Conservation (phyloP, 139 green algal genomes). For the Ulvella scutata region DNA sequence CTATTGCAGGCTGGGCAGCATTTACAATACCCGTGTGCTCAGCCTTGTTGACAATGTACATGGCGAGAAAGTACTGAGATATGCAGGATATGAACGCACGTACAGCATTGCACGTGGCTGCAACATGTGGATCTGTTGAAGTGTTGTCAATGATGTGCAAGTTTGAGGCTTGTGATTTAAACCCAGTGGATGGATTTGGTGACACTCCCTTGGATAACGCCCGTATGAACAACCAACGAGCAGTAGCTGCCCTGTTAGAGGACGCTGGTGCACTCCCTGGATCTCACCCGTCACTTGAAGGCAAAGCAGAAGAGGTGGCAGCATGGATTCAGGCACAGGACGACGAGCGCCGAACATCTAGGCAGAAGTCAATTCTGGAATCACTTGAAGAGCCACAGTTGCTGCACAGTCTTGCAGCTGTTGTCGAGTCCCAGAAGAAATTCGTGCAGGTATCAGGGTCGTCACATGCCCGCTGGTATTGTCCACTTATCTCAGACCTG, state of each 20-base stretch:
- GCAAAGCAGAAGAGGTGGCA: background rate
- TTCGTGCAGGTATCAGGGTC: background rate
- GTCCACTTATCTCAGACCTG: too few species aligned
- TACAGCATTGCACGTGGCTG: background rate
- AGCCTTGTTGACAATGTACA: too few species aligned
- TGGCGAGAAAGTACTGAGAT: too few species aligned
- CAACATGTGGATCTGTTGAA: slow-evolving; percentile 2
- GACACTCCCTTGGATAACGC: background rate
- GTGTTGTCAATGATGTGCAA: background rate
- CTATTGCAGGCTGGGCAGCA: too few species aligned
- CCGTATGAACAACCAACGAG: background rate
- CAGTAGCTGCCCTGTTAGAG: background rate
- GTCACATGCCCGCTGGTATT: too few species aligned
- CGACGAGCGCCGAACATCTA: background rate
- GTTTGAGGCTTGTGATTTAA: background rate
- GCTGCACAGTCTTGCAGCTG: background rate
- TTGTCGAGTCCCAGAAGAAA: background rate
- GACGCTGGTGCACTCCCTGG: background rate
- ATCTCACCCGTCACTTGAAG: background rate
- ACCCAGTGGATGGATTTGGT: background rate
- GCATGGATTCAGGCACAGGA: background rate
- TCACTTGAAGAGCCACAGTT: background rate
- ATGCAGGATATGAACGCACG: background rate
- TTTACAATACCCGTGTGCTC: too few species aligned
- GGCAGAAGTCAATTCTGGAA: background rate